Evolutionary conservation across 169 alveolate species (phyloP), one percentile per base, ranked within the genome.

Genomic region (Eimeria acervulina): DNA sequence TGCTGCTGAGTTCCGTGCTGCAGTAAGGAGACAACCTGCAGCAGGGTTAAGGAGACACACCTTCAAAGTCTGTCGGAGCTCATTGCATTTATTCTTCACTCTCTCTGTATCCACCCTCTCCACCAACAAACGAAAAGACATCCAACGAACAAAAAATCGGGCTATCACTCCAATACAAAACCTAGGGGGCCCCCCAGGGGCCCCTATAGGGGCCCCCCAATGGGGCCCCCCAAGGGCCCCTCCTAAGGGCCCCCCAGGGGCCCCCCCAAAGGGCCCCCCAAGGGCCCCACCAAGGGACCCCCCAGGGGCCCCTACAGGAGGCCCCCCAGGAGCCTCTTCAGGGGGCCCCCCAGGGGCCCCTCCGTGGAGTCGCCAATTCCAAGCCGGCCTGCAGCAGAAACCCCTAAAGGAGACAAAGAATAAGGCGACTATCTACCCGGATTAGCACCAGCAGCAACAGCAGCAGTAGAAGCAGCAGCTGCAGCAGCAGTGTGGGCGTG

Each of bases 31-130:
- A 38, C 44, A 74, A 2, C 85, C n/a, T n/a, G 59, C n/a, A 55
- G 1, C 15, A 78, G 68, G 89, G 89, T 40, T 15, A 36, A 21
- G 40, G 68, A 13, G 59, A 51, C 40, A 51, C 40, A 83, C 92
- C 92, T 51, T 23, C 76, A 83, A 33, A 2, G 51, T 83, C 5
- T 83, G 44, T 28, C 92, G 92, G 78, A 83, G 76, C 52, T 83
- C 74, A 44, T 47, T 47, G 51, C 92, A 83, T 31, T 21, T 38
- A 8, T 31, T 83, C 92, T 83, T 83, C 33, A 83, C 92, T 36
- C 92, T 74, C 76, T 83, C 92, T 51, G 74, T 28, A 52, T 83
- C 92, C 42, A 83, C 92, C 33, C 59, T 55, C 92, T 83, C 92
- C 38, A 83, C 92, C 8, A 83, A 51, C 76, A 83, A 33, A 10